A percentile compares a stretch with the other conserved stretches of the same genome.
Evolutionary conservation across 441 rosid species (phyloP).

Genomic region (Melastoma candidum): DNA sequence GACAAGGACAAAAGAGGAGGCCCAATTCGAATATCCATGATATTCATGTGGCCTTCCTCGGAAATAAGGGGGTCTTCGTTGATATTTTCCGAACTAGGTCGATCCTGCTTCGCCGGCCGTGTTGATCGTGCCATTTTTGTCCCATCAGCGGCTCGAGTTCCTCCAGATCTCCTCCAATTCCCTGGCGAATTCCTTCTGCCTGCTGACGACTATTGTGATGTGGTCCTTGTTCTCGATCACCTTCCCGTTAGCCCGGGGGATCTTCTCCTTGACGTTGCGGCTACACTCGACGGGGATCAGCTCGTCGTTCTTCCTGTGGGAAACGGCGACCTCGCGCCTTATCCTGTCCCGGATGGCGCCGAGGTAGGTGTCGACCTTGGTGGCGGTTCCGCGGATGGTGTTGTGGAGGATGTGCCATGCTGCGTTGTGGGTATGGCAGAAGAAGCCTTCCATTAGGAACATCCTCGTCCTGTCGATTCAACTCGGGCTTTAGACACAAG

Average conservation of each 20-base stretch:
- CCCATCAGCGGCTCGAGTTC: constrained; percentile 16
- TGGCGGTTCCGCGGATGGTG: constrained; percentile 76
- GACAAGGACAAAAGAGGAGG: no score
- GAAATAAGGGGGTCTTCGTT: no score
- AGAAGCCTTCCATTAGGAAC: constrained; percentile 78
- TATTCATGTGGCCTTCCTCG: no score
- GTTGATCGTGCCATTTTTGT: no score
- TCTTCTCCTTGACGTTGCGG: constrained; percentile 39
- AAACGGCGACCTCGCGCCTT: constrained; percentile 57
- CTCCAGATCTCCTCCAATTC: constrained; percentile 90
- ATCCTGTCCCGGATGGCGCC: constrained; percentile 47
- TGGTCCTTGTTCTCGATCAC: constrained; percentile 78
- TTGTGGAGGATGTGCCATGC: constrained; percentile 99
- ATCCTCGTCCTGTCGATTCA: constrained; percentile 47
- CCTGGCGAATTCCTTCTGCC: constrained; percentile 68
- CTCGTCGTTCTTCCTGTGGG: constrained; percentile 74
- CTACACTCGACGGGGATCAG: constrained; percentile 84
- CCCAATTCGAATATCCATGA: no score
- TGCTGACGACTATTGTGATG: constrained; percentile 75
- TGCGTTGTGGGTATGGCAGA: constrained; percentile 86
- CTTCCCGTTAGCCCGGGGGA: constrained; percentile 63
- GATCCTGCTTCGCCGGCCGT: no score
- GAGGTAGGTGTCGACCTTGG: constrained; percentile 65
- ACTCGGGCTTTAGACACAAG: background rate
- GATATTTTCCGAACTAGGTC: no score